Conservation (phyloP, 768 basidiomycete genomes). For the Grammothele lineata region DNA sequence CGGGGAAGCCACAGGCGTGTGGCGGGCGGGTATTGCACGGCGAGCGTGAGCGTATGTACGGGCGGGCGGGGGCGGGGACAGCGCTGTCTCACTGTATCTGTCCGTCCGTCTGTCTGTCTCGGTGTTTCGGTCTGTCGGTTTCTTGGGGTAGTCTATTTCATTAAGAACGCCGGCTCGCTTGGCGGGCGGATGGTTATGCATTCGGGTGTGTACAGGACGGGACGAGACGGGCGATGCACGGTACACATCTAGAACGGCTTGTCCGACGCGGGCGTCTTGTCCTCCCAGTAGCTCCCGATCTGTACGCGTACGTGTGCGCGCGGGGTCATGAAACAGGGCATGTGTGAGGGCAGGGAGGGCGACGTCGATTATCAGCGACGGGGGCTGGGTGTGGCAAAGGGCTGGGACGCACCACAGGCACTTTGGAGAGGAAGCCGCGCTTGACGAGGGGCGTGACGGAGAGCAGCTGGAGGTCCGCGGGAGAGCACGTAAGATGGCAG, state of each 20-base stretch:
- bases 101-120: too few relatives aligned
- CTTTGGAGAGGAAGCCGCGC: slow-evolving; percentile 65
- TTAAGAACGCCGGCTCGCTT: too few relatives aligned
- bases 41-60: too few relatives aligned
- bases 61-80: too few relatives aligned
- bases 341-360: not conserved
- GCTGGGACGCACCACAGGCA: slow-evolving; percentile 61
- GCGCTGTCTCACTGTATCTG: too few relatives aligned
- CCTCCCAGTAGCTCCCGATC: slow-evolving; percentile 71
- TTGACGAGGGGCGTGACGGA: slow-evolving; percentile 85
- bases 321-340: not conserved
- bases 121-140: too few relatives aligned
- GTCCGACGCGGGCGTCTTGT: slow-evolving; percentile 77
- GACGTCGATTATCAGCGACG: slow-evolving; percentile 1
- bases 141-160: too few relatives aligned
- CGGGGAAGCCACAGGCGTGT: too few relatives aligned
- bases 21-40: too few relatives aligned
- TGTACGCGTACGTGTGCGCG: slow-evolving; percentile 23
- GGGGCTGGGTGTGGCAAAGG: slow-evolving; percentile 3
- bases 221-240: not conserved
- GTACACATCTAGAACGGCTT: slow-evolving; percentile 60
- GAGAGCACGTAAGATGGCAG: too few relatives aligned
- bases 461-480: slow-evolving; percentile 47
- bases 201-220: not conserved
- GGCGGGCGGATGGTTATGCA: not conserved